phyloP scores from a whole-genome alignment of 139 green algal species.

The Helicosporidium sp. region DNA sequence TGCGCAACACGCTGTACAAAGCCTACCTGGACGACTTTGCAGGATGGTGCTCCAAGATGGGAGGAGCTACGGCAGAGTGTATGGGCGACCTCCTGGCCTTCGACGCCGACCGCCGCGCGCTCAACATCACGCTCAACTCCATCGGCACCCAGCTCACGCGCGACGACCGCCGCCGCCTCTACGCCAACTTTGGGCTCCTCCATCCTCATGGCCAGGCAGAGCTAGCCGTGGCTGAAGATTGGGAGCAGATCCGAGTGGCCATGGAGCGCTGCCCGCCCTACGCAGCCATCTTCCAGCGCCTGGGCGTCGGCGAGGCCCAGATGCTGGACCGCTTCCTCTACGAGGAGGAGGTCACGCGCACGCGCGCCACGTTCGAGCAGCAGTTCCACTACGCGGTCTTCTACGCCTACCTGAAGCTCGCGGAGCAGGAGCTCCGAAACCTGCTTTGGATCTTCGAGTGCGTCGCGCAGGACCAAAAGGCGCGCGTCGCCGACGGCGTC shows the following conservation, averaged over 20 bases:
- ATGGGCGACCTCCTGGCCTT: slow-evolving; percentile 88
- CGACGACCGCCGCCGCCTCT: slow-evolving; percentile 84
- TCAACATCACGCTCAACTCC: slow-evolving; percentile 97
- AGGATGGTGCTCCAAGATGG: slow-evolving; percentile 51
- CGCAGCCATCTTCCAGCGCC: slow-evolving; percentile 59
- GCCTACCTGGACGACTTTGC: slow-evolving; percentile 96
- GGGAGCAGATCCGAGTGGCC: slow-evolving; percentile 72
- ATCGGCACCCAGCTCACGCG: slow-evolving; percentile 91
- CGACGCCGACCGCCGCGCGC: slow-evolving; percentile 84
- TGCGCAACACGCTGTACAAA: slow-evolving; percentile 96
- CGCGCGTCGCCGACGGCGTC: slow-evolving; percentile 56
- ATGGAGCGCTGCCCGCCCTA: slow-evolving; percentile 79
- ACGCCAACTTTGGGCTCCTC: slow-evolving; percentile 83
- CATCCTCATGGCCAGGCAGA: slow-evolving; percentile 76
- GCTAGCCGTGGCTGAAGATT: slow-evolving; percentile 82
- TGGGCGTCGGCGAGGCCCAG: slow-evolving; percentile 69
- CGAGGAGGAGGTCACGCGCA: slow-evolving; percentile 70
- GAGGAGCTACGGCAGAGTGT: slow-evolving; percentile 67
- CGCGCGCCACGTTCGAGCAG: slow-evolving; percentile 62
- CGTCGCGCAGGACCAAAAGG: slow-evolving; percentile 78
- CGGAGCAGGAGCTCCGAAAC: slow-evolving; percentile 85
- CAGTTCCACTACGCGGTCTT: slow-evolving; percentile 87
- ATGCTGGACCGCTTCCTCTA: slow-evolving; percentile 89
- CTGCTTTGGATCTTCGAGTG: slow-evolving; percentile 89
- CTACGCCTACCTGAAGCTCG: slow-evolving; percentile 72